These are phyloP conservation scores for Leccinellum rugosiceps DNA, from an alignment of 768 basidiomycete genomes.

Conservation along the genomic window DNA sequence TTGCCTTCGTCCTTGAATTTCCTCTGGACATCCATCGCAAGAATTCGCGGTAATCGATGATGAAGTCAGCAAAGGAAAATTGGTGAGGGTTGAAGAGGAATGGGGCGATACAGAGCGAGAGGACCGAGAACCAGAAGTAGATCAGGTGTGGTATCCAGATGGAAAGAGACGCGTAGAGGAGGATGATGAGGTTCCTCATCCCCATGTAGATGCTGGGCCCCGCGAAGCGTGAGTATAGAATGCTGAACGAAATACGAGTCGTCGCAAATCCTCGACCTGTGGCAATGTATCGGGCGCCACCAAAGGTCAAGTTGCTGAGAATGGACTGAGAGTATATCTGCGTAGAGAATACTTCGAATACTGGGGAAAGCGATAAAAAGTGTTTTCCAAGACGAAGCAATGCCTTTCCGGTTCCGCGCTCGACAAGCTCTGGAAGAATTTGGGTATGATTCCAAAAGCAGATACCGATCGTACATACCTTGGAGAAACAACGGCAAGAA, in stretches of 20 bases:
- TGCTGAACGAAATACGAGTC: slow-evolving; percentile 91
- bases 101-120: slow-evolving; percentile 93
- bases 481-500: slow-evolving; percentile 96
- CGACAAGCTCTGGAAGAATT: slow-evolving; percentile 72
- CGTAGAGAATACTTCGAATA: slow-evolving; percentile 99
- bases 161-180: slow-evolving; percentile 88
- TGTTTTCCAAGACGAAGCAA: slow-evolving; percentile 93
- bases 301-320: slow-evolving; percentile 93
- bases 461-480: slow-evolving; percentile 49
- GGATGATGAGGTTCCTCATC: slow-evolving; percentile 86
- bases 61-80: slow-evolving; percentile 94
- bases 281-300: slow-evolving; percentile 98
- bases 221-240: slow-evolving; percentile 97
- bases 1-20: slow-evolving; percentile 93
- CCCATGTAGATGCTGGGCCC: slow-evolving; percentile 99
- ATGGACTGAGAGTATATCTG: slow-evolving; percentile 98
- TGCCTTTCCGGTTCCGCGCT: slow-evolving; percentile 94
- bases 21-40: slow-evolving; percentile 99
- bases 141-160: slow-evolving; percentile 94
- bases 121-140: slow-evolving; percentile 98
- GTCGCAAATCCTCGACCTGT: slow-evolving; percentile 99
- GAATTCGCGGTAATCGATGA: slow-evolving; percentile 98
- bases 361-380: slow-evolving; percentile 93
- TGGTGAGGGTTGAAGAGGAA: slow-evolving; percentile 99
- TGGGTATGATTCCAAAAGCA: slow-evolving; percentile 1